phyloP scores from a whole-genome alignment of 2,329 filamentous ascomycete species.

The Raffaelea arxii region DNA sequence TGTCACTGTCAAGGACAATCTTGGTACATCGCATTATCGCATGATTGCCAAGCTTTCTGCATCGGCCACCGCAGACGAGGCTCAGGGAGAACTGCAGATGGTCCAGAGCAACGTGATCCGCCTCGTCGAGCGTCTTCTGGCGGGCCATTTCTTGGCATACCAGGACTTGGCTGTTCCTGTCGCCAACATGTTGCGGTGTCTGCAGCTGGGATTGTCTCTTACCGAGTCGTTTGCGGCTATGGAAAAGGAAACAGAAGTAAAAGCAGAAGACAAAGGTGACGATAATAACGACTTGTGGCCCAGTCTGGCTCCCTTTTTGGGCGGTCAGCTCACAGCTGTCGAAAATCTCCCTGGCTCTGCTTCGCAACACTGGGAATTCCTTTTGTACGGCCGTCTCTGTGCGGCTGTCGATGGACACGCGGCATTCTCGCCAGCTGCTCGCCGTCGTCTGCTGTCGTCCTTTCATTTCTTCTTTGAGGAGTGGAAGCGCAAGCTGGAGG shows the following conservation, averaged over 20 bases:
- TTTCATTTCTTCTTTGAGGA: slow-evolving; percentile 67
- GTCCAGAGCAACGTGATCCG: slow-evolving; percentile 51
- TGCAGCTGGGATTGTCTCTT: slow-evolving; percentile 66
- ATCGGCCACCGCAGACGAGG: slow-evolving; percentile 11
- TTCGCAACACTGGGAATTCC: slow-evolving; percentile 34
- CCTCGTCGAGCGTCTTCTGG: slow-evolving; percentile 63
- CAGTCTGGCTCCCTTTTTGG: slow-evolving; percentile 44
- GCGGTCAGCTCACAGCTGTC: slow-evolving; percentile 28
- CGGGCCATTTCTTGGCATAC: slow-evolving; percentile 63
- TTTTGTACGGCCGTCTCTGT: slow-evolving; percentile 36
- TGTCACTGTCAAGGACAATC: slow-evolving; percentile 41
- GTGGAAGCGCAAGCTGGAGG: slow-evolving; percentile 69
- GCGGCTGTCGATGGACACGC: slow-evolving; percentile 36
- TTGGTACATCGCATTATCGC: slow-evolving; percentile 27
- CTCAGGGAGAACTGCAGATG: slow-evolving; percentile 36
- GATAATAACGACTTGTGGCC: slow-evolving; percentile 26
- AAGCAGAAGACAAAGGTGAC: slow-evolving; percentile 1
- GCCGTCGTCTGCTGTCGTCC: slow-evolving; percentile 50
- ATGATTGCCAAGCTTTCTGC: slow-evolving; percentile 16
- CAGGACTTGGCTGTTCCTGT: slow-evolving; percentile 76
- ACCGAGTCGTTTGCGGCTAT: slow-evolving; percentile 36
- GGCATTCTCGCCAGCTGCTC: slow-evolving; percentile 29
- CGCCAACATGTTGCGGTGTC: slow-evolving; percentile 67
- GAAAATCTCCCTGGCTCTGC: slow-evolving; percentile 11
- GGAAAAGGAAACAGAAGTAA: slow-evolving; percentile 4